These are phyloP conservation scores for Kodamaea jinghongensis DNA, from an alignment of 805 yeast genomes.

Conservation along the genomic window DNA sequence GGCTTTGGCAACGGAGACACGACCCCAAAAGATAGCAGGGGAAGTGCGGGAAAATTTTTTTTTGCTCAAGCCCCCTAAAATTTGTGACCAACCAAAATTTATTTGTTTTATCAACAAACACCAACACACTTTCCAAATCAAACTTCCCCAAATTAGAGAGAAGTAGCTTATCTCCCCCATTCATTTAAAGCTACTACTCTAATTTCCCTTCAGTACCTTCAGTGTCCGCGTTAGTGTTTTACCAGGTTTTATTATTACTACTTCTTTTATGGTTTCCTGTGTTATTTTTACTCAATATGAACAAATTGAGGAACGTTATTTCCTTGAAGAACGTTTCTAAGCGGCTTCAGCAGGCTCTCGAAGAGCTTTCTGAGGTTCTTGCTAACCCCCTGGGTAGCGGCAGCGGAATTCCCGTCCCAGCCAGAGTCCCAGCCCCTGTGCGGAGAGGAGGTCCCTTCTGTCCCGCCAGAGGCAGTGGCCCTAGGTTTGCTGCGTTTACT, in stretches of 20 bases:
- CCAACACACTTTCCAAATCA: constrained; percentile 1
- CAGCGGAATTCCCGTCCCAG: constrained; percentile 31
- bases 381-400: not conserved
- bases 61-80: no score
- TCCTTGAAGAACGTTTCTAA: constrained; percentile 43
- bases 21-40: no score
- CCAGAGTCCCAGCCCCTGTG: constrained; percentile 37
- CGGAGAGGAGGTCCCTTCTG: constrained; percentile 6
- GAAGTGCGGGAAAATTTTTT: no score
- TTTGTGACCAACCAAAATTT: not conserved
- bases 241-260: constrained; percentile 5
- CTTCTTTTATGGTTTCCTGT: constrained; percentile 10
- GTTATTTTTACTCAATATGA: constrained; percentile 11
- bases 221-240: constrained; percentile 6
- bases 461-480: constrained; percentile 1
- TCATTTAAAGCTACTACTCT: constrained; percentile 4
- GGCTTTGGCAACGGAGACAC: no score
- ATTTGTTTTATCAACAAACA: constrained; percentile 2
- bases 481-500: constrained; percentile 8
- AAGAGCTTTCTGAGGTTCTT: constrained; percentile 41
- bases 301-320: constrained; percentile 41
- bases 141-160: constrained; percentile 1
- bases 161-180: constrained; percentile 4
- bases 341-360: constrained; percentile 45
- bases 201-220: constrained; percentile 3